phyloP scores from a whole-genome alignment of 805 yeast genomes.

The Yarrowia osloensis region DNA sequence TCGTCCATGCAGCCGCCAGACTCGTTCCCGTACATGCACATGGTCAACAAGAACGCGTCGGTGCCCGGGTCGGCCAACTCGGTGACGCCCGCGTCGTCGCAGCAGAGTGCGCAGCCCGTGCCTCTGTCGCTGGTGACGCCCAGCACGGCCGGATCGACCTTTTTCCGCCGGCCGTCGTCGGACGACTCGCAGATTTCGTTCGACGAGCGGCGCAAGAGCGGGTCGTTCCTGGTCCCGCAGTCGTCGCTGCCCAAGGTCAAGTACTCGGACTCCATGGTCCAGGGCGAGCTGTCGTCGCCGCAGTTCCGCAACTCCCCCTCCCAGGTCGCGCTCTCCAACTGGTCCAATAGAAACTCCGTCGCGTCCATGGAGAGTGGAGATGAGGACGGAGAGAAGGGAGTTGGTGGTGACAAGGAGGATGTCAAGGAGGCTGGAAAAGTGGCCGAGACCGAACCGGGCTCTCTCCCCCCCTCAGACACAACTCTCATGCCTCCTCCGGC shows the following conservation, averaged over 20 bases:
- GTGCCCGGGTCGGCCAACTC: constrained; percentile 25
- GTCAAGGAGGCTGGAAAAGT: too few relatives aligned
- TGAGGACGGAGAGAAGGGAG: neutral
- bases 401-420: neutral
- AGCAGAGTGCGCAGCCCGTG: neutral
- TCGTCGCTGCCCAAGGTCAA: constrained; percentile 29
- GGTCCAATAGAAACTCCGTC: constrained; percentile 13
- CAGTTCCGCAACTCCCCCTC: constrained; percentile 22
- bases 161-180: constrained; percentile 6
- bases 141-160: neutral
- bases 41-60: constrained; percentile 6
- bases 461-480: neutral
- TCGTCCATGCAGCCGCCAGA: constrained; percentile 19
- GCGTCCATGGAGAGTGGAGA: constrained; percentile 1
- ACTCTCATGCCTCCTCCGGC: constrained; percentile 1
- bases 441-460: too few relatives aligned
- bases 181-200: constrained; percentile 29
- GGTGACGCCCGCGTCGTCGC: neutral
- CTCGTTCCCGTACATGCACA: constrained; percentile 27
- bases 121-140: constrained; percentile 6
- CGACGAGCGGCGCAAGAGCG: constrained; percentile 24
- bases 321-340: constrained; percentile 14
- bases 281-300: constrained; percentile 26
- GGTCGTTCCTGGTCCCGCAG: constrained; percentile 28
- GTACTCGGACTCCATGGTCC: constrained; percentile 27